A percentile compares a stretch with the other conserved stretches of the same genome.
Evolutionary conservation across 495 filamentous ascomycete genomes (phyloP).

Genomic region (Lepraria neglecta): DNA sequence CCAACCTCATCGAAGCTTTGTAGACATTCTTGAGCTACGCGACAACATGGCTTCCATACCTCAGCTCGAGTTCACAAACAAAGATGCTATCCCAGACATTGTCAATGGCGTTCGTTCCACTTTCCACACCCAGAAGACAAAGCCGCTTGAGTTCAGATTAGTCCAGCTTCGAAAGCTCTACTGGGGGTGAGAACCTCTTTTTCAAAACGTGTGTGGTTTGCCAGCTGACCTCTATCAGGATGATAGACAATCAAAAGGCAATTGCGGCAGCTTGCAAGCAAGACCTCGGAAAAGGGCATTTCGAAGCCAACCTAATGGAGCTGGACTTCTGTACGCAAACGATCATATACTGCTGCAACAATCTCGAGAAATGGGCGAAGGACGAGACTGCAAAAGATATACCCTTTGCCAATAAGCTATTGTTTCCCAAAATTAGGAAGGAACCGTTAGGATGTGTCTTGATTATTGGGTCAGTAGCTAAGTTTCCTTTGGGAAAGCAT

Average conservation of each 20-base stretch:
- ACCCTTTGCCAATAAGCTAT: conserved; percentile 53
- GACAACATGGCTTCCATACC: conserved; percentile 34
- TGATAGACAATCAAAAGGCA: conserved; percentile 67
- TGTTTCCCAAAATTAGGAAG: conserved; percentile 74
- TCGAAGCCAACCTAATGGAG: conserved; percentile 68
- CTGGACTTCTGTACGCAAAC: conserved; percentile 69
- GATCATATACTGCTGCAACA: conserved; percentile 64
- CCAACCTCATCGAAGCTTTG: not conserved
- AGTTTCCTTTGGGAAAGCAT: not conserved
- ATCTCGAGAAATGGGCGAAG: conserved; percentile 73
- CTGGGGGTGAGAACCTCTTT: conserved; percentile 57
- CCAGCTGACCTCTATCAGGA: conserved; percentile 32
- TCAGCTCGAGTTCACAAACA: conserved; percentile 56
- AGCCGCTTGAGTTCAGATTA: conserved; percentile 71
- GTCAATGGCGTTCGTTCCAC: conserved; percentile 52
- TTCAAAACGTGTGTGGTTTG: not conserved
- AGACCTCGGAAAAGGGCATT: conserved; percentile 67
- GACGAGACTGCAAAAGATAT: conserved; percentile 73
- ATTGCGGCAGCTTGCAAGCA: conserved; percentile 62
- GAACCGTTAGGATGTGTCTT: conserved; percentile 80
- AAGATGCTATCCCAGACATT: conserved; percentile 58
- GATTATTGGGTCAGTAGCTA: conserved; percentile 64
- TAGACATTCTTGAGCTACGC: not conserved
- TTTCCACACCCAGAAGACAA: conserved; percentile 74
- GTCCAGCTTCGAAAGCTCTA: conserved; percentile 87